A percentile compares a stretch with the other conserved stretches of the same genome.
Conservation (phyloP, 768 basidiomycete genomes). For the Trametes meyenii region DNA sequence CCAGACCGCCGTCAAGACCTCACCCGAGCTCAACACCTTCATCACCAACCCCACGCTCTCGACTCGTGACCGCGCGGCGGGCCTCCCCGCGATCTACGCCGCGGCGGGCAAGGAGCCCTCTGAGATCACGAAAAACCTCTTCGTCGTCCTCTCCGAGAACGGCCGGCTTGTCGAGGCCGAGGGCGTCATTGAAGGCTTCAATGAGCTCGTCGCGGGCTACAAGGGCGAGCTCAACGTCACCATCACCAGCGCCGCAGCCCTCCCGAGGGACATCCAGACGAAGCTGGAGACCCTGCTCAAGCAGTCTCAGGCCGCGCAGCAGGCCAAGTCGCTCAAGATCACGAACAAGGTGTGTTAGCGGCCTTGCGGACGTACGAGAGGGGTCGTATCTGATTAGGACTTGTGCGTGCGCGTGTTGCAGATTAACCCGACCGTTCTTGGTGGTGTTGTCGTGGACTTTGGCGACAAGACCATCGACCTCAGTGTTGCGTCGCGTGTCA, state of each 20-base stretch:
- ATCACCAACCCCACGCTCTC: slow-evolving; percentile 93
- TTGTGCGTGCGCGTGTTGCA: slow-evolving; percentile 34
- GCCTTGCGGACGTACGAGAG: slow-evolving; percentile 2
- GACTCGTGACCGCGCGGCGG: slow-evolving; percentile 67
- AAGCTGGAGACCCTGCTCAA: slow-evolving; percentile 86
- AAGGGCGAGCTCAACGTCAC: slow-evolving; percentile 91
- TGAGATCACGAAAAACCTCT: slow-evolving; percentile 90
- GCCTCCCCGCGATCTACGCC: slow-evolving; percentile 68
- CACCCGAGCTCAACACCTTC: slow-evolving; percentile 68
- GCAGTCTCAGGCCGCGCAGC: slow-evolving; percentile 81
- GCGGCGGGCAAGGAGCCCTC: slow-evolving; percentile 80
- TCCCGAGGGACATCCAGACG: slow-evolving; percentile 73
- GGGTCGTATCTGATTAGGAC: not conserved
- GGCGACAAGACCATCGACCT: slow-evolving; percentile 98
- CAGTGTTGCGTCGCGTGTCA: slow-evolving; percentile 91
- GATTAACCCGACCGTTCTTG: slow-evolving; percentile 92
- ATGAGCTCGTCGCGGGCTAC: slow-evolving; percentile 84
- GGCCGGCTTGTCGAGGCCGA: slow-evolving; percentile 84
- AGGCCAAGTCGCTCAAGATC: slow-evolving; percentile 87
- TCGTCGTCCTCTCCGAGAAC: slow-evolving; percentile 89
- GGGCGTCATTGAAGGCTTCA: slow-evolving; percentile 90
- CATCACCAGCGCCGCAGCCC: slow-evolving; percentile 85
- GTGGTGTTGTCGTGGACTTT: slow-evolving; percentile 94
- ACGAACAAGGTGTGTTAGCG: slow-evolving; percentile 76
- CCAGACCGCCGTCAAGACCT: slow-evolving; percentile 65